phyloP scores from a whole-genome alignment of 129 eudicot genomes.

The Oenanthe sinensis region DNA sequence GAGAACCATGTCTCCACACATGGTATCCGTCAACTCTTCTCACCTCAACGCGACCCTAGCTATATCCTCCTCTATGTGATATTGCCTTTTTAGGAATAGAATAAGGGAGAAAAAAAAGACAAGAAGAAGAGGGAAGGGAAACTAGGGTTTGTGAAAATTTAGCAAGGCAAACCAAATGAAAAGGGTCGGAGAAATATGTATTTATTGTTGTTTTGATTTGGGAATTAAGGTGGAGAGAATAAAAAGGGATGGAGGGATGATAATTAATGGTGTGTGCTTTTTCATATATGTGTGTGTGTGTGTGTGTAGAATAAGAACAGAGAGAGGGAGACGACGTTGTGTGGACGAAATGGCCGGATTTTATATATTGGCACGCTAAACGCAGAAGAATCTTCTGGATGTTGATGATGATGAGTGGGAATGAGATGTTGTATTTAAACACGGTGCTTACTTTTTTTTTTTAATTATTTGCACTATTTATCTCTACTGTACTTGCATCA shows the following conservation, averaged over 20 bases:
- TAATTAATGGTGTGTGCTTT: not conserved
- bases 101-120: not conserved
- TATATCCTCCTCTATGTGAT: not conserved
- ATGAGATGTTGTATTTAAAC: not conserved
- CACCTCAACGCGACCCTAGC: not conserved
- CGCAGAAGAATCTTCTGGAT: not conserved
- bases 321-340: not conserved
- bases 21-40: not conserved
- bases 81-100: not conserved
- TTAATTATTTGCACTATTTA: too few relatives aligned
- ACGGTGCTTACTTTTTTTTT: not conserved
- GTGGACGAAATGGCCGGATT: not conserved
- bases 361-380: not conserved
- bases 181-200: not conserved
- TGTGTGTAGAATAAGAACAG: too few relatives aligned
- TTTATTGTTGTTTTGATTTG: not conserved
- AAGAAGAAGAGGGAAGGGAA: not conserved
- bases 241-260: not conserved
- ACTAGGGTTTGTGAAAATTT: not conserved
- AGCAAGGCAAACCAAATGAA: not conserved
- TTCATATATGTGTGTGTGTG: not conserved
- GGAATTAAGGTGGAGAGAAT: constrained; percentile 1
- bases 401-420: not conserved
- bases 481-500: too few relatives aligned
- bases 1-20: not conserved